Conservation (phyloP, 2,329 filamentous ascomycete species). For the Epicoccum sorghinum region DNA sequence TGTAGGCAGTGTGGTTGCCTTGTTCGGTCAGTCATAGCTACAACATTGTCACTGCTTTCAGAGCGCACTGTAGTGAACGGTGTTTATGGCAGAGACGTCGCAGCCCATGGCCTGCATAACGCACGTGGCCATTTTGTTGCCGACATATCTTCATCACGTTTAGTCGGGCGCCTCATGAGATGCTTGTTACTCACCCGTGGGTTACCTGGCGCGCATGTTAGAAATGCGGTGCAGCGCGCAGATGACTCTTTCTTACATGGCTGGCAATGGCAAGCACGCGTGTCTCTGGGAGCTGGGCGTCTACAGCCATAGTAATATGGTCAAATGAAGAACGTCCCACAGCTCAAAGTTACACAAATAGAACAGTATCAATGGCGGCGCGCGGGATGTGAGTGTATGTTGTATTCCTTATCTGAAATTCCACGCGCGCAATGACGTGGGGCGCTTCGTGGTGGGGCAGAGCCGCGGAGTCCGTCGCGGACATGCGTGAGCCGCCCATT, state of each 20-base stretch:
- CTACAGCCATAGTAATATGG: conserved; percentile 34
- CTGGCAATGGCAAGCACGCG: conserved; percentile 87
- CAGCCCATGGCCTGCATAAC: conserved; percentile 93
- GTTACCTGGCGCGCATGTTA: conserved; percentile 62
- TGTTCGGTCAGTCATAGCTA: background rate
- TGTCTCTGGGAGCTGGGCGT: conserved; percentile 62
- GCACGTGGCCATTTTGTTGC: conserved; percentile 96
- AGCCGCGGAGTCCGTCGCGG: conserved; percentile 18
- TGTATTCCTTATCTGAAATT: conserved; percentile 44
- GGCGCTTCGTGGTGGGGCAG: conserved; percentile 37
- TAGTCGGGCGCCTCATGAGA: conserved; percentile 60
- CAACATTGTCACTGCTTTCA: background rate
- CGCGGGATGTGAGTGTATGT: conserved; percentile 20
- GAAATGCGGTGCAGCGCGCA: conserved; percentile 8
- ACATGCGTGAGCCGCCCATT: conserved; percentile 26
- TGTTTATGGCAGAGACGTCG: conserved; percentile 93
- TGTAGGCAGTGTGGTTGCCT: conserved; percentile 91
- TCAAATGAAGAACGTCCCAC: background rate
- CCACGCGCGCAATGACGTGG: conserved; percentile 41
- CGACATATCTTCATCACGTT: conserved; percentile 65
- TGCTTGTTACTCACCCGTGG: conserved; percentile 66
- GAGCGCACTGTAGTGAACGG: conserved; percentile 78
- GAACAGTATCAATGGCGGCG: background rate
- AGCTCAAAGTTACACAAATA: background rate
- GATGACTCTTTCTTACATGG: conserved; percentile 76